Evolutionary conservation across 331 rosid genomes (phyloP), one percentile per base, ranked within the genome.

Genomic region (Cydonia oblonga): DNA sequence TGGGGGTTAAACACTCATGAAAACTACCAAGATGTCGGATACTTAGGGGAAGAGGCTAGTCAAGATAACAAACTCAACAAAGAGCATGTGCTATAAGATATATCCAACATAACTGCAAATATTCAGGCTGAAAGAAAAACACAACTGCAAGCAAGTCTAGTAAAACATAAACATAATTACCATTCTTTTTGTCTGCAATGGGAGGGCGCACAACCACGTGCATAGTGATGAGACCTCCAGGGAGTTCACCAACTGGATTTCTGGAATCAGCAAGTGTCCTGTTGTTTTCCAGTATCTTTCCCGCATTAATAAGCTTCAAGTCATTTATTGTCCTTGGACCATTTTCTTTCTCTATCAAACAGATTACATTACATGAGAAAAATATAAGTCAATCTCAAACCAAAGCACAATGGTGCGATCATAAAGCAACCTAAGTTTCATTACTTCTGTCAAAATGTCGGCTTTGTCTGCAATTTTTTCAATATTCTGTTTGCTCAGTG

Each of bases 131-230:
- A 49, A 49, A 49, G 56, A 49, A 49, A 49, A 18, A 54, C 54
- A 71, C 0, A 72, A 60, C 53, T 3, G 65, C 74, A 70, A 69
- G 62, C 7, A 15, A 10, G 59, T 7, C 46, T 15, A 12, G 62
- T 13, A 49, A 28, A 26, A n/a, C 23, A 73, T 33, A 25, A 71
- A 57, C 67, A 71, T 5, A 56, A 46, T 79, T 76, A 83, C 86
- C 86, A 38, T 44, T 69, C 74, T 46, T 75, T 66, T 83, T 80
- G 70, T 76, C 82, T 22, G 82, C 53, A 52, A 74, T 70, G 29
- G 84, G 87, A 73, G 81, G 83, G 12, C 83, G 81, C 46, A 84
- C 83, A 63, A 84, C 85, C 64, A 84, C 85, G 20, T 81, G 88
- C 88, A 84, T 84, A 22, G 83, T 81, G 71, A 80, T 80, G 73